A percentile compares a stretch with the other conserved stretches of the same genome.
These are phyloP conservation scores for Colletotrichum cordylinicola DNA, from an alignment of 2,329 filamentous ascomycete genomes.

Conservation along the genomic window DNA sequence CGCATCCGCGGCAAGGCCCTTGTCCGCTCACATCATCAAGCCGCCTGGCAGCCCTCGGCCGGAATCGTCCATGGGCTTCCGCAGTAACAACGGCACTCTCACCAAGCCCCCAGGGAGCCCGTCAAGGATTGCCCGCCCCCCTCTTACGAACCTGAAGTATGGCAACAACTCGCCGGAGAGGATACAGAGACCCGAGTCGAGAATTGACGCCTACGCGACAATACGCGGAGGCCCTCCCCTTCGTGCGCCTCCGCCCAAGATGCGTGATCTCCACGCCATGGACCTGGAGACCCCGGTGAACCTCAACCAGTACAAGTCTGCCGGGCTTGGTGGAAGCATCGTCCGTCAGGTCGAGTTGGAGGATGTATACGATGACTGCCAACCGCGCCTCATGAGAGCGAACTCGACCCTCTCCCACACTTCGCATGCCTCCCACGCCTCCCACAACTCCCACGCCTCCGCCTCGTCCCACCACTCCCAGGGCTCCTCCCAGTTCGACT, in stretches of 20 bases:
- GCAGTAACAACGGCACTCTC: constrained; percentile 20
- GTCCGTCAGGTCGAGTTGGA: constrained; percentile 73
- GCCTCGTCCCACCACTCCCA: constrained; percentile 37
- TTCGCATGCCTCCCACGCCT: constrained; percentile 36
- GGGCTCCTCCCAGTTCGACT: constrained; percentile 40
- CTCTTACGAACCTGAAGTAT: constrained; percentile 72
- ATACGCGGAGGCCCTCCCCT: constrained; percentile 61
- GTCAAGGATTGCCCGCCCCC: constrained; percentile 72
- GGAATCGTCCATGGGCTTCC: constrained; percentile 20
- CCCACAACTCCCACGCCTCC: constrained; percentile 27
- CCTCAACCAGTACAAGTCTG: constrained; percentile 51
- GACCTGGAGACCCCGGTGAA: constrained; percentile 57
- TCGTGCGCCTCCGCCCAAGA: constrained; percentile 84
- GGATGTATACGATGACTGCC: constrained; percentile 77
- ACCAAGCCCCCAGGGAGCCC: constrained; percentile 55
- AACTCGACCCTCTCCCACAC: constrained; percentile 45
- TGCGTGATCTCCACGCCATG: constrained; percentile 75
- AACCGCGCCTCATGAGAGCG: constrained; percentile 38
- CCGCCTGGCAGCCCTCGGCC: background rate
- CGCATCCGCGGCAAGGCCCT: constrained; percentile 10
- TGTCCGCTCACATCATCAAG: constrained; percentile 20
- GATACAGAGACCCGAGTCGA: constrained; percentile 44
- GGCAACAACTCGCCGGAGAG: constrained; percentile 86
- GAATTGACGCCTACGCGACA: constrained; percentile 41
- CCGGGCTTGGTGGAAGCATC: constrained; percentile 58